Evolutionary conservation across 805 yeast genomes (phyloP), one percentile per base, ranked within the genome.

Genomic region (Nakazawaea populi): DNA sequence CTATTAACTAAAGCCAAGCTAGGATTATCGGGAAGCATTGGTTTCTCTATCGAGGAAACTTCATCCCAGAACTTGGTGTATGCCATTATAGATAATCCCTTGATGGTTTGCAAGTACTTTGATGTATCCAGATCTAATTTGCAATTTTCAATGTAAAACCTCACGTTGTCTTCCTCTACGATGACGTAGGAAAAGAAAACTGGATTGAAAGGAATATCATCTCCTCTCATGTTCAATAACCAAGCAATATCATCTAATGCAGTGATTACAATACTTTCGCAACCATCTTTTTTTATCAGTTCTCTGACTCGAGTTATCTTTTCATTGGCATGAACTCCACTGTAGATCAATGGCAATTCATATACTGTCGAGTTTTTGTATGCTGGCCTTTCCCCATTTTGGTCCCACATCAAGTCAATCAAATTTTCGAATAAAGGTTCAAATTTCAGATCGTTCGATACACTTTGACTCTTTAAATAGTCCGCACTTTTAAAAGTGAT

Each of bases 171-270:
- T 24, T 52, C 38, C 7, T 68, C 58, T 18, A 55, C 48, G 4
- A 73, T 59, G 3, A 77, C 71, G 58, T 79, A 84, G 7, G 90
- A 73, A 65, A 80, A 87, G 65, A 89, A 89, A 4, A 87, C 89
- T 2, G 96, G 96, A 58, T 83, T 82, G 62, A 77, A 89, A 10
- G 82, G 84, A 52, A 89, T 82, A 64, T 90, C 97, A 14, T 76
- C 53, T 5, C 91, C 88, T 52, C 97, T 77, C 53, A 89, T 68
- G 61, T 89, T 89, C 60, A 87, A 75, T 45, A 87, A 67, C 96
- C 96, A 89, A n/a, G 94, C 91, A 52, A 87, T 76, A 55, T 89
- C 94, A 67, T 89, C 96, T 48, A 88, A 66, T 1, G 90, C 82
- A n/a, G 82, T 74, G 3, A 88, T 72, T 11, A 90, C 70, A 44